Evolutionary conservation across 306 rosid species (phyloP), one percentile per base, ranked within the genome.

Genomic region (Sesbania bispinosa): DNA sequence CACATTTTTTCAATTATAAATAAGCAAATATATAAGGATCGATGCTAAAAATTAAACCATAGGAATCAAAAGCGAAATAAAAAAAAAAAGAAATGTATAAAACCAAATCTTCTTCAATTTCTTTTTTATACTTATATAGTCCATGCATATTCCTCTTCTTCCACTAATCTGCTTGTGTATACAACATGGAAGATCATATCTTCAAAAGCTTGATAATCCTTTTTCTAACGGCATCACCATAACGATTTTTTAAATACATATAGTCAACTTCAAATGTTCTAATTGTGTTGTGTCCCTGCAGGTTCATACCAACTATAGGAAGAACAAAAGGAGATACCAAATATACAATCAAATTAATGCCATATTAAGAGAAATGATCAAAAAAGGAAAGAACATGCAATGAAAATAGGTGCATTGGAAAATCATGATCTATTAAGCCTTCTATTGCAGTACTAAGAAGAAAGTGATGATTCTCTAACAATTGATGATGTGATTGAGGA

Each of bases 401-500:
- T 74, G 42, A 41, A 52, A 61, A 51, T 73, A 1, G 84, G 72
- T 11, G 67, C 70, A 54, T 33, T 41, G 43, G 48, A 67, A 43
- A 47, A 27, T 16, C 59, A 73, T 30, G 88, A 84, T 67, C 61
- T 87, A 2, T 51, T 87, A 36, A 69, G 85, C 52, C 52, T 81
- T 20, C 53, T 87, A 0, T 46, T 83, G n/a, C 52, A 72, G 7
- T 64, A 73, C 55, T 68, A 42, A 77, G 61, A n/a, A 35, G 39
- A 76, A 43, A 46, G 36, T 5, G 23, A 69, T 46, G 39, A 63
- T 69, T 29, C 67, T 33, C 11, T 87, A 69, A 82, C 76, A 23
- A 57, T 67, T 2, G 85, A 82, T 6, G 85, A 87, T 13, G 83
- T 84, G 67, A 79, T 84, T 42, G 88, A 79, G 60, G 91, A 86